A percentile compares a stretch with the other conserved stretches of the same genome.
These are phyloP conservation scores for Piper longum DNA, from an alignment of 164 flowering plant species.

Conservation along the genomic window DNA sequence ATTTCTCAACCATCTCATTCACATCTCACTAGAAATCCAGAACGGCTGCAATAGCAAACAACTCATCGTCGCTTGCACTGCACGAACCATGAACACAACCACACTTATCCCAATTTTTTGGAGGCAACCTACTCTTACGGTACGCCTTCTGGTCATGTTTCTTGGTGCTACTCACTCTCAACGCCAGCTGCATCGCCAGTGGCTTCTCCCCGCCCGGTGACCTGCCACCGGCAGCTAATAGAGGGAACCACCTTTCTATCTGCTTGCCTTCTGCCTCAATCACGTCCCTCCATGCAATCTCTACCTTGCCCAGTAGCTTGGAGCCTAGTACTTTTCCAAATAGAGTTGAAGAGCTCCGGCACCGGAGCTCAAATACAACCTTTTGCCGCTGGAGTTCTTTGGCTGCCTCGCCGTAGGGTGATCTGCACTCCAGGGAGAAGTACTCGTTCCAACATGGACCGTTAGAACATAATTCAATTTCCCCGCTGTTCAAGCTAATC, in stretches of 20 bases:
- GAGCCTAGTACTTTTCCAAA: conserved; percentile 25
- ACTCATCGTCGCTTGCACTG: conserved; percentile 11
- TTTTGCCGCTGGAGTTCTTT: conserved; percentile 22
- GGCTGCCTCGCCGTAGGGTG: conserved; percentile 19
- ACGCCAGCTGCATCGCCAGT: conserved; percentile 11
- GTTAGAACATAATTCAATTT: conserved; percentile 21
- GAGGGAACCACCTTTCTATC: conserved; percentile 32
- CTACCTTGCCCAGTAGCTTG: conserved; percentile 39
- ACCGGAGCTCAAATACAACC: conserved; percentile 49
- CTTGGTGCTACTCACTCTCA: conserved; percentile 5
- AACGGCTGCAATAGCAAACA: conserved; percentile 15
- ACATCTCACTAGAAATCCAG: conserved; percentile 2
- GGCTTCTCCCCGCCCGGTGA: conserved; percentile 8
- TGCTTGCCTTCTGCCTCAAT: conserved; percentile 32
- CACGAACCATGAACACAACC: conserved; percentile 16
- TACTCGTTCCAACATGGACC: conserved; percentile 32
- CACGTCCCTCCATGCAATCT: conserved; percentile 41
- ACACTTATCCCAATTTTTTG: conserved; percentile 9
- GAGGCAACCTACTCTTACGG: background rate
- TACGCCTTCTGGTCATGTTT: background rate
- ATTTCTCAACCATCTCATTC: background rate
- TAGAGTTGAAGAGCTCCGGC: conserved; percentile 20
- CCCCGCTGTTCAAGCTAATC: conserved; percentile 27
- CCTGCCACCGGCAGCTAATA: background rate
- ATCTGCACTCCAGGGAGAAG: conserved; percentile 38